Percentiles rank a stretch among this genome's conserved stretches.
Evolutionary conservation across 2,329 filamentous ascomycete species (phyloP).

Genomic region (Cladophialophora chaetospira): DNA sequence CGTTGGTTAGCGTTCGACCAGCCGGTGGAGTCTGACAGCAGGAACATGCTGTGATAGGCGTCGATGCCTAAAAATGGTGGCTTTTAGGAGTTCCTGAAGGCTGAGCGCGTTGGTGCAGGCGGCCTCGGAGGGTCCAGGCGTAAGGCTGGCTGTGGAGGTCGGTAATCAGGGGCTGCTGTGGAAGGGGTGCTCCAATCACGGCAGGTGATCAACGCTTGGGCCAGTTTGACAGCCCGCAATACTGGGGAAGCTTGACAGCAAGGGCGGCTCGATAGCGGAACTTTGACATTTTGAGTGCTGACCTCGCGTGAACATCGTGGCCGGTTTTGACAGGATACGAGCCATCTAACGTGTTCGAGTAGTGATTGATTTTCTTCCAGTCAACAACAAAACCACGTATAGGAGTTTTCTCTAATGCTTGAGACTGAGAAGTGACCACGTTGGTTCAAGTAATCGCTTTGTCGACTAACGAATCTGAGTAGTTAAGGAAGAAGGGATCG

Average conservation of each 20-base stretch:
- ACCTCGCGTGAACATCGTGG: not conserved
- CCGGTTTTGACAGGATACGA: not conserved
- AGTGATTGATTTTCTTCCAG: too few species aligned
- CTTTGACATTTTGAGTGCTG: not conserved
- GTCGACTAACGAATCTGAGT: too few species aligned
- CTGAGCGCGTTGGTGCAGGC: too few species aligned
- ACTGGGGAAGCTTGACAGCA: too few species aligned
- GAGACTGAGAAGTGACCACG: too few species aligned
- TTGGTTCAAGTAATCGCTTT: too few species aligned
- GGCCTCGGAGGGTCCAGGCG: not conserved
- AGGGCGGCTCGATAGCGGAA: too few species aligned
- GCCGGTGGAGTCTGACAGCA: constrained; percentile 3
- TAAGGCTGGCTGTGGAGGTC: constrained; percentile 8
- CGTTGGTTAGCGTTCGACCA: not conserved
- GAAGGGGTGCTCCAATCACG: not conserved
- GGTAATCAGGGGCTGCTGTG: constrained; percentile 1
- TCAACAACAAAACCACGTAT: too few species aligned
- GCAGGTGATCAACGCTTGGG: not conserved
- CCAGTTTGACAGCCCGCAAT: not conserved
- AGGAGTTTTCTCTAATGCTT: too few species aligned
- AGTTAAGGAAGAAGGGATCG: too few species aligned
- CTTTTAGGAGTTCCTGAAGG: too few species aligned
- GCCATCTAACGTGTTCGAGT: too few species aligned
- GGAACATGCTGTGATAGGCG: not conserved
- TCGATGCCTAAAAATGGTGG: not conserved